These are phyloP conservation scores for Phoma sp. DNA, from an alignment of 2,329 filamentous ascomycete species.

Conservation along the genomic window DNA sequence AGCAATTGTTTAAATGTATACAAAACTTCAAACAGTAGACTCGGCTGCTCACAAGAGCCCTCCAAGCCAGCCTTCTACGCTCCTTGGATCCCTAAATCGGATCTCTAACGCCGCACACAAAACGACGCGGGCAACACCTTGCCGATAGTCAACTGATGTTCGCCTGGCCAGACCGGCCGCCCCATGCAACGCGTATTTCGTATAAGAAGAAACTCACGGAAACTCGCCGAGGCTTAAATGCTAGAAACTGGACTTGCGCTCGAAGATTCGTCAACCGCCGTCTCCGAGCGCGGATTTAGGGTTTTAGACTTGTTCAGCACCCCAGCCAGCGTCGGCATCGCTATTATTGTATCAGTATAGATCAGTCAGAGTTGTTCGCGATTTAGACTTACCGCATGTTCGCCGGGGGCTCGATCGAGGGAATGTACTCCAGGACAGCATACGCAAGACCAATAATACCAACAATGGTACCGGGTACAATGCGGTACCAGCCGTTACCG, in stretches of 20 bases:
- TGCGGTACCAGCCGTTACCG: conserved; percentile 69
- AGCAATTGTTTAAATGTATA: conserved; percentile 21
- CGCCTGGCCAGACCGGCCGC: conserved; percentile 14
- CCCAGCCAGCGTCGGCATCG: conserved; percentile 62
- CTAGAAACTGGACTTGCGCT: conserved; percentile 4
- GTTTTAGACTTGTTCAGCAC: conserved; percentile 59
- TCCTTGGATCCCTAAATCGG: not conserved
- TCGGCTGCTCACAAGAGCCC: not conserved
- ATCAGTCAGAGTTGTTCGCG: too few relatives aligned
- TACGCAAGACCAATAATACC: conserved; percentile 82
- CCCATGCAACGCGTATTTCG: conserved; percentile 21
- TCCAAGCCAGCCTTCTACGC: not conserved
- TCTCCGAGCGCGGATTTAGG: conserved; percentile 21
- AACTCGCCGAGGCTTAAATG: conserved; percentile 12
- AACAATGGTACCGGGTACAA: conserved; percentile 79
- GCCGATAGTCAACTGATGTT: conserved; percentile 4
- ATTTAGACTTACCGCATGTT: conserved; percentile 56
- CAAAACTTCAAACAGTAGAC: conserved; percentile 7
- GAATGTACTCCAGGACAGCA: conserved; percentile 59
- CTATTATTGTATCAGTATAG: conserved; percentile 34
- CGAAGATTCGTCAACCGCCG: conserved; percentile 38
- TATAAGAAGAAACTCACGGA: conserved; percentile 21
- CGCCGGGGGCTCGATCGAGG: conserved; percentile 61
- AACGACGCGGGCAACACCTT: not conserved
- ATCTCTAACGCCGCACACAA: not conserved